These are phyloP conservation scores for Phylloporus arenicola DNA, from an alignment of 768 basidiomycete genomes.

Conservation along the genomic window DNA sequence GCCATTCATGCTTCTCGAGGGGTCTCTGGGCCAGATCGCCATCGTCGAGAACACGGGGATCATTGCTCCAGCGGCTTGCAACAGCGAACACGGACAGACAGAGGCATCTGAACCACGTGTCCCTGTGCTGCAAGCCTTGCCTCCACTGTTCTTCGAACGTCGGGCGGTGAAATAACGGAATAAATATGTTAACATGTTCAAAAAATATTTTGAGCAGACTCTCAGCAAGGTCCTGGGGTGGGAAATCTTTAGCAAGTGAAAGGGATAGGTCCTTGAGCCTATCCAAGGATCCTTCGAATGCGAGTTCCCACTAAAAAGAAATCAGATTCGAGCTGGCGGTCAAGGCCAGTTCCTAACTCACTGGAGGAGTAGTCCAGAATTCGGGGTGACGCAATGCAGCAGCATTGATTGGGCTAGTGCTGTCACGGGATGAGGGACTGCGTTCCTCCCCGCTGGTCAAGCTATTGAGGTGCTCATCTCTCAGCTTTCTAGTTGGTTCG, in stretches of 20 bases:
- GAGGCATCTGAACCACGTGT: slow-evolving; percentile 56
- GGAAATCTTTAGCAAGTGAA: slow-evolving; percentile 45
- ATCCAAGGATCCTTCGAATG: slow-evolving; percentile 43
- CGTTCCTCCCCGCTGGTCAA: slow-evolving; percentile 16
- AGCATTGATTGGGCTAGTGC: slow-evolving; percentile 16
- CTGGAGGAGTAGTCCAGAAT: slow-evolving; percentile 57
- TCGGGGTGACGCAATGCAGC: slow-evolving; percentile 35
- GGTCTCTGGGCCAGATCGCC: slow-evolving; percentile 19
- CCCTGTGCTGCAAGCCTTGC: slow-evolving; percentile 46
- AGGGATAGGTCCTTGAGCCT: slow-evolving; percentile 24
- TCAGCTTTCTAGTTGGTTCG: slow-evolving; percentile 48
- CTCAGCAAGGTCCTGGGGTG: slow-evolving; percentile 55
- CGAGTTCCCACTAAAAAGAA: slow-evolving; percentile 50
- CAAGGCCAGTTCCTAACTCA: slow-evolving; percentile 27
- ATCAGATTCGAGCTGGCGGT: neutral
- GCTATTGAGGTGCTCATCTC: slow-evolving; percentile 45
- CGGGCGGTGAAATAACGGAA: slow-evolving; percentile 67
- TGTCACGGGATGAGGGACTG: slow-evolving; percentile 14
- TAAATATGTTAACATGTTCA: slow-evolving; percentile 46
- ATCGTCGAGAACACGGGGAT: slow-evolving; percentile 50
- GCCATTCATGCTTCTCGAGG: slow-evolving; percentile 39
- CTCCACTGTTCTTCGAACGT: slow-evolving; percentile 62
- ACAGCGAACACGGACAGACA: slow-evolving; percentile 65
- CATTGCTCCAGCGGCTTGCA: slow-evolving; percentile 60
- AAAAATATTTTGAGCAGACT: slow-evolving; percentile 69